phyloP scores from a whole-genome alignment of 2,329 filamentous ascomycete genomes.

The Fusarium sp. region DNA sequence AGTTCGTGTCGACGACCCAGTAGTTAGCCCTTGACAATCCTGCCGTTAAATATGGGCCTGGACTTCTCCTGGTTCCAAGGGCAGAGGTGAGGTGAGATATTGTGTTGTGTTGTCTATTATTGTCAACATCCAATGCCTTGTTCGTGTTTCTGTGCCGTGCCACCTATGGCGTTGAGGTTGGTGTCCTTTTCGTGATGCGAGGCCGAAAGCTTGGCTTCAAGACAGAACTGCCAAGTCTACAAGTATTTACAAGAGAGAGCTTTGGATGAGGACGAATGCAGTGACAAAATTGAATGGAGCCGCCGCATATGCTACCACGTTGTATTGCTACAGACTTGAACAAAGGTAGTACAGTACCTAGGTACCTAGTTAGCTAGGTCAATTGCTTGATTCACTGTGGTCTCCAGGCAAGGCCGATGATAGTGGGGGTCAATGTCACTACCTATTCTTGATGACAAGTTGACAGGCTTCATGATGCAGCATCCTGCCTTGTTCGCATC shows the following conservation, averaged over 20 bases:
- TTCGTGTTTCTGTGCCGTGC: not conserved
- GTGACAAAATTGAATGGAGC: not conserved
- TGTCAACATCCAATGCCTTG: conserved; percentile 33
- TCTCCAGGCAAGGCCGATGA: conserved; percentile 12
- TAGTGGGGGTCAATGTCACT: conserved; percentile 20
- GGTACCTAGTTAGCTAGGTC: not conserved
- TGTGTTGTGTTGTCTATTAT: conserved; percentile 28
- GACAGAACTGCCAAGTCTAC: conserved; percentile 2
- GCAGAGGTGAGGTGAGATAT: conserved; percentile 3
- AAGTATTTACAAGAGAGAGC: not conserved
- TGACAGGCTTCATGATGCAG: not conserved
- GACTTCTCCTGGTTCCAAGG: not conserved
- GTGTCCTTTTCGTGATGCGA: conserved; percentile 2
- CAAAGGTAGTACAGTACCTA: not conserved
- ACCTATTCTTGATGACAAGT: conserved; percentile 17
- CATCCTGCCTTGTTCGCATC: conserved; percentile 6
- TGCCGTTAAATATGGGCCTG: conserved; percentile 21
- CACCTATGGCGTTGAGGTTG: conserved; percentile 23
- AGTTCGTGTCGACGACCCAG: conserved; percentile 35
- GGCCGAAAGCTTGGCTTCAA: conserved; percentile 20
- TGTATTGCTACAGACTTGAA: not conserved
- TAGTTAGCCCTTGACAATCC: conserved; percentile 38
- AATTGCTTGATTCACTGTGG: conserved; percentile 9
- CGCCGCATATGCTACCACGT: not conserved
- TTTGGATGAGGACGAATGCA: not conserved